A percentile compares a stretch with the other conserved stretches of the same genome.
These are phyloP conservation scores for Crepidotus variabilis DNA, from an alignment of 768 basidiomycete species.

Conservation along the genomic window DNA sequence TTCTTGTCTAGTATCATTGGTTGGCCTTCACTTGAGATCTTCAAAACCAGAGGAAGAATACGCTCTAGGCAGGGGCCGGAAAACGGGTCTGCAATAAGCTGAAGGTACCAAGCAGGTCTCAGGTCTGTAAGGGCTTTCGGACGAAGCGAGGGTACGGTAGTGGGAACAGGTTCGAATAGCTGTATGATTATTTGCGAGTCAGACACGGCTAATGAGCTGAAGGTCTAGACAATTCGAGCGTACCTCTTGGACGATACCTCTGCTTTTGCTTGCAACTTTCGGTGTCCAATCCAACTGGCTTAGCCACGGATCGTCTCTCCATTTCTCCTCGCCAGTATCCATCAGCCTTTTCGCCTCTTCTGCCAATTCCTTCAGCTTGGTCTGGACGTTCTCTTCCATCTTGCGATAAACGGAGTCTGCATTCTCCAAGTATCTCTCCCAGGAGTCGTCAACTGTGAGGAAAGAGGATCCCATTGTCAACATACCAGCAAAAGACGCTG, in stretches of 20 bases:
- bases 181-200: not conserved
- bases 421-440: conserved; percentile 77
- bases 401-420: conserved; percentile 74
- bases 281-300: conserved; percentile 94
- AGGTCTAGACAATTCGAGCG: conserved; percentile 3
- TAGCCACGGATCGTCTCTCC: conserved; percentile 79
- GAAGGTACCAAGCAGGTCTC: conserved; percentile 56
- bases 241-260: conserved; percentile 43
- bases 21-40: conserved; percentile 53
- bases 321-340: conserved; percentile 38
- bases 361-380: conserved; percentile 64
- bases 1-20: conserved; percentile 52
- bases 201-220: not conserved
- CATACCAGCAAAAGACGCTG: conserved; percentile 89
- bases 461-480: conserved; percentile 91
- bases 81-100: conserved; percentile 41
- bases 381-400: conserved; percentile 74
- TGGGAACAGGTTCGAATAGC: not conserved
- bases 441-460: conserved; percentile 84
- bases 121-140: conserved; percentile 7
- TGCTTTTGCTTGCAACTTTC: conserved; percentile 68
- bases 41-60: conserved; percentile 66
- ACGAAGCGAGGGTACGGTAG: too few relatives aligned
- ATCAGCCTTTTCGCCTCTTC: conserved; percentile 64
- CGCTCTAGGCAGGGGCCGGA: conserved; percentile 39